Evolutionary conservation across 495 filamentous ascomycete species (phyloP).

Genomic region (Neurospora sublineolata): DNA sequence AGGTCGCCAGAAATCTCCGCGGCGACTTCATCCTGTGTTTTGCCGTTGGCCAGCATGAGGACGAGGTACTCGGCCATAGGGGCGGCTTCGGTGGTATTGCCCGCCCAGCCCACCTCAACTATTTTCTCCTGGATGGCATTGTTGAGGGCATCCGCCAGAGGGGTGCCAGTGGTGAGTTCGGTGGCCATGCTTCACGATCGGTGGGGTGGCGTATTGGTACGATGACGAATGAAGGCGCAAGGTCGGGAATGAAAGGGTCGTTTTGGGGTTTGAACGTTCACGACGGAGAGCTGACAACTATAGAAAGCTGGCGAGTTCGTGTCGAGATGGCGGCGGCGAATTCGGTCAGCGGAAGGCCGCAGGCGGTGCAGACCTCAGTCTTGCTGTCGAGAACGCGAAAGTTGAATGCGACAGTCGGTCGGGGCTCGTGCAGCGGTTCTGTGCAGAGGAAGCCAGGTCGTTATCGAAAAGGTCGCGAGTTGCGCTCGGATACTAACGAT

Average conservation of each 20-base stretch:
- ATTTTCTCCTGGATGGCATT: conserved; percentile 80
- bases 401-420: not conserved
- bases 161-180: conserved; percentile 59
- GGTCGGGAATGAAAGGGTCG: not conserved
- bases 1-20: conserved; percentile 83
- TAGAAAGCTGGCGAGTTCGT: not conserved
- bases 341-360: not conserved
- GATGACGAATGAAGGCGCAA: not conserved
- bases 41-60: conserved; percentile 90
- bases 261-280: not conserved
- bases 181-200: conserved; percentile 48
- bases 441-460: not conserved
- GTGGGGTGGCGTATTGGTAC: not conserved
- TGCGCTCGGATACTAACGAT: not conserved
- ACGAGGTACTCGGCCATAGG: conserved; percentile 92
- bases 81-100: conserved; percentile 65
- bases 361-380: not conserved
- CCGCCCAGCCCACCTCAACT: conserved; percentile 87
- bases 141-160: conserved; percentile 71
- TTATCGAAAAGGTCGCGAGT: not conserved
- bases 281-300: not conserved
- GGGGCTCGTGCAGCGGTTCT: not conserved
- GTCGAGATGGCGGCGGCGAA: not conserved
- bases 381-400: not conserved
- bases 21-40: conserved; percentile 79